Evolutionary conservation across 305 asterid genomes (phyloP), one percentile per base, ranked within the genome.

Genomic region (Fraxinus paxiana): DNA sequence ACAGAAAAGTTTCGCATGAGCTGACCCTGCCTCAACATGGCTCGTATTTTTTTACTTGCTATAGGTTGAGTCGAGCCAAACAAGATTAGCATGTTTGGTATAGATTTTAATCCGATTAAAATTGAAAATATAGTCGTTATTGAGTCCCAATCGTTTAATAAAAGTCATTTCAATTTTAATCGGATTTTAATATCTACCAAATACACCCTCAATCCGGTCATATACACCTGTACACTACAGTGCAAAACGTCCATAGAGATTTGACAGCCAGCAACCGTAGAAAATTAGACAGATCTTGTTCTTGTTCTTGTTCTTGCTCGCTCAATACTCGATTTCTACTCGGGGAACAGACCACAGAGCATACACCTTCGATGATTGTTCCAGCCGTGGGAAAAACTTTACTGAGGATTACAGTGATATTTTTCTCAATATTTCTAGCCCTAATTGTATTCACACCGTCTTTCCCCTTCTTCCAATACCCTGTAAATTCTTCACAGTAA

Each of bases 381-480:
- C 86, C 88, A n/a, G 56, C 87, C 18, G 86, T 89, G 51, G 88
- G 90, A 77, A 89, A 87, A 83, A 85, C 87, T 85, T 85, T 88
- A 74, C 76, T 88, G 3, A 24, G 85, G 73, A 15, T 85, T 7
- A 59, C 88, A 1, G 51, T 72, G 51, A 73, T 82, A 17, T 85
- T 85, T 82, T 80, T 81, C 81, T 87, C 90, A 30, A 35, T 80
- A 8, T 82, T 84, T 28, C 61, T 88, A 15, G 85, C 88, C 85
- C 86, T 86, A 34, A 26, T 88, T 81, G 51, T 87, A 4, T 82
- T 86, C 81, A 83, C 90, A n/a, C 88, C 88, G 67, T 80, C 89
- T 77, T 83, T 78, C 24, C 88, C 81, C 41, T 83, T 86, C 37
- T 80, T 76, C 13, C 86, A 28, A 33, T 35, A 85, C 0, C 80